A percentile compares a stretch with the other conserved stretches of the same genome.
Conservation (phyloP, 306 rosid genomes). For the Ceratonia siliqua region DNA sequence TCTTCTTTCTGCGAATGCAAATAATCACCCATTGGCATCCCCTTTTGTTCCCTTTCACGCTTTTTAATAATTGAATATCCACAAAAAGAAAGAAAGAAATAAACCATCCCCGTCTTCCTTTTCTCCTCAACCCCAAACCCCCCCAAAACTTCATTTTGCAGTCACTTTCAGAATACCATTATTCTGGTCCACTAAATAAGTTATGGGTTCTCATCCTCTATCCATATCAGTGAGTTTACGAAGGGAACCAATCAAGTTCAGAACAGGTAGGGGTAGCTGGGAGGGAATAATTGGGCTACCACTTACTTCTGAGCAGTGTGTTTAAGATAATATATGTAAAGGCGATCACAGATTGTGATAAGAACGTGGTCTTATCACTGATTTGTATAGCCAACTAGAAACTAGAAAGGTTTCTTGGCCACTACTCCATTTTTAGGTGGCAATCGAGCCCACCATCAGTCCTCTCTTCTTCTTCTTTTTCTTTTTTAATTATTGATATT, state of each 20-base stretch:
- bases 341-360: too few relatives aligned
- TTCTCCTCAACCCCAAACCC: background rate
- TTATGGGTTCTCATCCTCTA: conserved; percentile 31
- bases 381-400: too few relatives aligned
- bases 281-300: background rate
- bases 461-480: too few relatives aligned
- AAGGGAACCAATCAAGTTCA: background rate
- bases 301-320: too few relatives aligned
- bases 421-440: too few relatives aligned
- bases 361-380: too few relatives aligned
- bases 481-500: too few relatives aligned
- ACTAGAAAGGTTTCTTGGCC: too few relatives aligned
- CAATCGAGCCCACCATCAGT: too few relatives aligned
- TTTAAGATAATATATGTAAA: too few relatives aligned
- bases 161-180: conserved; percentile 14
- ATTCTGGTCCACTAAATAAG: background rate
- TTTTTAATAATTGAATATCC: background rate
- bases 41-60: background rate
- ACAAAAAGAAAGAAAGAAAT: background rate
- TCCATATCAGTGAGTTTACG: background rate
- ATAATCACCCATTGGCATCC: background rate
- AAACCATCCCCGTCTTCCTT: background rate
- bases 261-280: background rate
- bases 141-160: conserved; percentile 8
- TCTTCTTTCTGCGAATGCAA: background rate